Base-by-base conservation (phyloP, 2,329 filamentous ascomycete species). In the Phyllosticta paracitricarpa region DNA sequence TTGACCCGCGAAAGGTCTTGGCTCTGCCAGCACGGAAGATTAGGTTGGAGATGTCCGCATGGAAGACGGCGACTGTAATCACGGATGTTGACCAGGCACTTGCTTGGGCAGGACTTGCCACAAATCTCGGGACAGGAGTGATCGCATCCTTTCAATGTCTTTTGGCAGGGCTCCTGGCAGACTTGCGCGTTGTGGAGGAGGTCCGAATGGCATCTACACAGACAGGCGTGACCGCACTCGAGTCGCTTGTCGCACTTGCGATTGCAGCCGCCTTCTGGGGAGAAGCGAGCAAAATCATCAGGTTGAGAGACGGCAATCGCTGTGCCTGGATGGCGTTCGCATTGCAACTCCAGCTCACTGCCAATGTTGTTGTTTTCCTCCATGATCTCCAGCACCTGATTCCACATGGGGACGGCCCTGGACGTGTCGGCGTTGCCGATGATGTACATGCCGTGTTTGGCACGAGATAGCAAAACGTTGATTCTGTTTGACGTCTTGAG, bases 361-460 rank as follows among this genome's bases (percentile, higher is more conserved):
- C 69, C 68, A 1, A 73, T 56, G 2, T 56, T 64, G 3, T 66
- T 65, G 0, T 54, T 53, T 1, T 61, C 62, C 7, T 62, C 64
- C 2, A 91, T 72, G 24, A 86, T 81, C 0, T 72, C 62, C 8
- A 86, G 70, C 0, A 89, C 83, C 0, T 82, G 66, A 0, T 70
- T 66, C 87, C 87, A 91, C 85, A 89, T 89, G 0, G 72, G 68
- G 0, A 89, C 77, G 22, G 77, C 71, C 0, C 68, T 68, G 30
- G 80, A 86, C 0, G 85, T 89, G 0, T 80, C 70, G 0, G 83
- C 68, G 66, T 90, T 87, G 1, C 88, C 86, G 35, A 91, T 84
- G 19, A 91, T 75, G 67, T 86, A 88, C 80, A 91, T 84, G 0
- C 87, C 86, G 65, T 89, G 82, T 65, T 84, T 76, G 0, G 87